Evolutionary conservation across 208 protist species (phyloP).

Genomic region (Trypanosoma theileri): DNA sequence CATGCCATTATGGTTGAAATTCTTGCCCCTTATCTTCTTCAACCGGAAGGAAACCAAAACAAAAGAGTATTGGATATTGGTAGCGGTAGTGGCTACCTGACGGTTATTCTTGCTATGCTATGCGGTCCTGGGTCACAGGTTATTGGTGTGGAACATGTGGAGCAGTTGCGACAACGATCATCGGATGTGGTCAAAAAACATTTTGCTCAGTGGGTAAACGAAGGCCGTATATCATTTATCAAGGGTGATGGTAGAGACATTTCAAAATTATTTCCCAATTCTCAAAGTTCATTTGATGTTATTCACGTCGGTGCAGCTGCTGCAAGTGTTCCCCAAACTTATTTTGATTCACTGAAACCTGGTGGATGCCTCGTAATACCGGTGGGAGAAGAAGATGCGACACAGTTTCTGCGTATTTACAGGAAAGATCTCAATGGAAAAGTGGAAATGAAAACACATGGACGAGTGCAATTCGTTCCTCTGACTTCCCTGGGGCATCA

Average conservation of each 20-base stretch:
- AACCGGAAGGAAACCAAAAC: not conserved
- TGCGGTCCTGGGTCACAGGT: constrained; percentile 46
- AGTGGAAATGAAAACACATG: constrained; percentile 35
- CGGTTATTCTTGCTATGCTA: constrained; percentile 61
- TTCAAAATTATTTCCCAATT: constrained; percentile 20
- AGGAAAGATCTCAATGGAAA: constrained; percentile 53
- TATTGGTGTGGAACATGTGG: constrained; percentile 81
- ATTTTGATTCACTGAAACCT: constrained; percentile 47
- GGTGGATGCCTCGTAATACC: constrained; percentile 76
- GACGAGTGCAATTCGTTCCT: constrained; percentile 74
- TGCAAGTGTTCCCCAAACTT: constrained; percentile 37
- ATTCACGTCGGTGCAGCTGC: constrained; percentile 88
- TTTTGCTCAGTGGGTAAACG: constrained; percentile 42
- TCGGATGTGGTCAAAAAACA: constrained; percentile 41
- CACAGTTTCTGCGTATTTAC: constrained; percentile 69
- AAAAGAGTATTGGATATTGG: constrained; percentile 73
- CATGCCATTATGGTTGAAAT: constrained; percentile 87
- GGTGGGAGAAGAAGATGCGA: constrained; percentile 49
- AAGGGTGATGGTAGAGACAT: constrained; percentile 69
- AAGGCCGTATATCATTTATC: constrained; percentile 43
- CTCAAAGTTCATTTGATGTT: constrained; percentile 50
- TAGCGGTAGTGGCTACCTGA: constrained; percentile 90
- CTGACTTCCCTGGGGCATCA: constrained; percentile 70
- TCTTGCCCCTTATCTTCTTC: constrained; percentile 49
- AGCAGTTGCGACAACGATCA: constrained; percentile 46